Base-by-base conservation (phyloP, 2,329 filamentous ascomycete genomes). In the Thelonectria discophora region DNA sequence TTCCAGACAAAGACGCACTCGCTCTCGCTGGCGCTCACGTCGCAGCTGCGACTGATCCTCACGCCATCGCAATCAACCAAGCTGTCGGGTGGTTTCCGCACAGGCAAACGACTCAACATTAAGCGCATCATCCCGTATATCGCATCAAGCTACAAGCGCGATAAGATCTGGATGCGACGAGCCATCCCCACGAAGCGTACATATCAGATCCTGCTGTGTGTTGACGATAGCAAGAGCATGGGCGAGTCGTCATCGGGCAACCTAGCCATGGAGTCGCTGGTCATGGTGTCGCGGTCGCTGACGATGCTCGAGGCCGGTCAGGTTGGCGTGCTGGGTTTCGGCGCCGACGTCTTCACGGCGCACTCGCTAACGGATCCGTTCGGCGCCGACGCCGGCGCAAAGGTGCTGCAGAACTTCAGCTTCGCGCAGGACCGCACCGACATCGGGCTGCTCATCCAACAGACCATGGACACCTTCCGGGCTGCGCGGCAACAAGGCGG, bases 121-220 rank as follows among this genome's bases (percentile, higher is more conserved):
- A 98, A 98, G 79, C 93, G 94, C 69, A 99, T 99, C 79, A 99
- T 99, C 72, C 95, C 96, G 0, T 99, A 99, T 80, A 98, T 99
- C 70, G 95, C 96, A 1, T 98, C 94, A 0, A 90, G 91, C 74
- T 99, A 97, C 85, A 98, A 97, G 83, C 92, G 95, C 63, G 95
- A 99, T 86, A 99, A 99, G 84, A 99, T 99, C 79, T 99, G 95
- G 95, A 97, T 99, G 90, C 91, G 96, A 13, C 89, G 96, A 58
- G 90, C 88, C 34, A 88, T 97, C 51, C 96, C 96, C 1, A 94
- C 90, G 39, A 98, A 98, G 79, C 90, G 96, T 42, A 90, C 90
- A 59, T 99, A 99, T 79, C 96, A 99, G 78, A 96, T 99, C 77
- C 88, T 99, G 81, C 90, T 99, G 51, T 96, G 95, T 40, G 93